Conservation (phyloP, 306 rosid genomes). For the Glycine latifolia region DNA sequence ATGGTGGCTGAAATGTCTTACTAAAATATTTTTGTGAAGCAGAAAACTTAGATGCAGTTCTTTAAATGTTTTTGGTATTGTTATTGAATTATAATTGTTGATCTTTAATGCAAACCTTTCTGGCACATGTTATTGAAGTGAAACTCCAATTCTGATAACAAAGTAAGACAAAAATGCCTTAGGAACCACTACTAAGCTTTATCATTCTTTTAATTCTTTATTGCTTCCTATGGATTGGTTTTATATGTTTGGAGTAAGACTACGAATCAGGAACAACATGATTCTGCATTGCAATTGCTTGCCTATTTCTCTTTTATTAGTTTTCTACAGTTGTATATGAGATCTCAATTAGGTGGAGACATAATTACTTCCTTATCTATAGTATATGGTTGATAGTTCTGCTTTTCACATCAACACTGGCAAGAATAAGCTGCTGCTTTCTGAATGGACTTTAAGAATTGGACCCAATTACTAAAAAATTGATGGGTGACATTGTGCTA, state of each 20-base stretch:
- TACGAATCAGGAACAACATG: not conserved
- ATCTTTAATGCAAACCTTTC: not conserved
- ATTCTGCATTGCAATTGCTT: constrained; percentile 6
- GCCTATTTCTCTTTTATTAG: not conserved
- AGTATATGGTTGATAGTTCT: not conserved
- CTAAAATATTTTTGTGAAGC: not conserved
- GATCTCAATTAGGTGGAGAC: constrained; percentile 12
- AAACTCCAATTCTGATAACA: not conserved
- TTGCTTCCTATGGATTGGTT: too few relatives aligned
- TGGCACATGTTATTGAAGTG: not conserved
- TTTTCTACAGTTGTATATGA: not conserved
- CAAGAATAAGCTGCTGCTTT: not conserved
- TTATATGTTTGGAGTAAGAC: too few relatives aligned
- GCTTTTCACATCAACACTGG: not conserved
- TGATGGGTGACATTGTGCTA: not conserved
- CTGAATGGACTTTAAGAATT: not conserved
- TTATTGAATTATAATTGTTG: not conserved
- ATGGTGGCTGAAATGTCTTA: not conserved
- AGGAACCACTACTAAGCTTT: not conserved
- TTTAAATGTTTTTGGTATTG: not conserved
- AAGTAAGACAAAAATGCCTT: not conserved
- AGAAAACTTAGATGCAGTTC: not conserved
- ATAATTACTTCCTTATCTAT: not conserved
- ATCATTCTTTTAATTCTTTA: not conserved
- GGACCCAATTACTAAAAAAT: not conserved